Evolutionary conservation across 805 yeast species (phyloP), one percentile per base, ranked within the genome.

Genomic region (Ogataea saltuana): DNA sequence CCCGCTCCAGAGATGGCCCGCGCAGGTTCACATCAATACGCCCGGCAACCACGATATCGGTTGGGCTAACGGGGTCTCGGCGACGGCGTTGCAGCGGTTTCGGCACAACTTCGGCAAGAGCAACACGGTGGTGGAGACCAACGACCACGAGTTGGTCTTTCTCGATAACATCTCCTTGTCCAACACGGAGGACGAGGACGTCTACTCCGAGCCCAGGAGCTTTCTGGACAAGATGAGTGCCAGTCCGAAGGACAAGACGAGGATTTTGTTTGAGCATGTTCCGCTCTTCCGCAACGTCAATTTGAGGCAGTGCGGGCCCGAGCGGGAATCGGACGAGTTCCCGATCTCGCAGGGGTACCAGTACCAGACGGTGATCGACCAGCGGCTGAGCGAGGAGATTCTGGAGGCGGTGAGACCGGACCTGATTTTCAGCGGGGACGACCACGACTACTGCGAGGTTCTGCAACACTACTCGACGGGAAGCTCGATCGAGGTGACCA

Each of bases 21-120:
- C 76, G 39, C 53, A 64, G 17, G 63, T 64, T 19, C 58, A 61
- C 39, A 53, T 66, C 25, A 63, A 71, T 2, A 58, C 76, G 7
- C 96, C 97, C 0, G 99, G 99, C 1, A 93, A 93, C 60, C 99
- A 93, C 61, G 99, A 93, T 60, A 88, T 95, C 50, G 99, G 99
- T 0, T 91, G 85, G 65, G 96, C 93, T 21, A 78, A 81, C 46
- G 79, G 81, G 0, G 79, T 93, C 12, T 70, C 79, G 13, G 71
- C 73, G 19, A 63, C 70, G 1, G 79, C 83, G 18, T 64, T 76
- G 33, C 64, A 76, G 26, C 67, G 98, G 51, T 93, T 90, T 64
- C 66, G 75, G 29, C 67, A 81, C 1, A 74, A 70, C 58, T 91
- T 88, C 62, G 99, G 98, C 1, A 79, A 78, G 30, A 68, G 93